Evolutionary conservation across 2,329 filamentous ascomycete genomes (phyloP), one percentile per base, ranked within the genome.

Genomic region (Bertia moriformis): DNA sequence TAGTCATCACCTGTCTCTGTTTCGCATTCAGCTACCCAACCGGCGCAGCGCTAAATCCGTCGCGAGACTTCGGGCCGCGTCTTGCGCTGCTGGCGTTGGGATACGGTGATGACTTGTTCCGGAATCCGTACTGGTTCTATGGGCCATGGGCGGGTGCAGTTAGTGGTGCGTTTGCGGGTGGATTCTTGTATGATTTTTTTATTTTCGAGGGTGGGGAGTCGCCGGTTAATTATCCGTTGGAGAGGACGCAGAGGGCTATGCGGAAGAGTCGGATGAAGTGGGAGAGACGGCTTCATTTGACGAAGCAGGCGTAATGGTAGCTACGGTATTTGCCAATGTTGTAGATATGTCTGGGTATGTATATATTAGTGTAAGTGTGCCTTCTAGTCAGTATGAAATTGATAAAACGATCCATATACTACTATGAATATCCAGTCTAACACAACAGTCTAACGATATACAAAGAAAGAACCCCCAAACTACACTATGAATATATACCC

Each of bases 121-220:
- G 49, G 3, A 55, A 61, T 18, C 50, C 54, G 0, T 67, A 62
- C 44, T 66, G 62, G 58, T 60, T 69, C 41, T 67, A 60, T 48
- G 62, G 59, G 24, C 58, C 58, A 41, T 67, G 58, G 57, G 45
- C 36, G 41, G 62, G 51, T 10, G 56, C 58, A 0, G 41, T 59
- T 15, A 44, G 43, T 35, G 66, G 59, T 10, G 56, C 54, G 18
- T 55, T 64, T 18, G 51, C 61, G 30, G 63, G 65, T 1, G 65
- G 51, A 5, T 64, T 67, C 43, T 49, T 69, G 42, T 71, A 71
- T 49, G 67, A 70, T 48, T 57, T 62, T 43, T 61, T 59, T 45
- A 68, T 63, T 44, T 70, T 69, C 45, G 63, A 62, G 1, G 61
- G 63, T 4, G 65, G 65, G 1, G 66, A 69, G 46, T 62, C 58